These are phyloP conservation scores for Cruciata laevipes DNA, from an alignment of 257 asterid species.

Conservation along the genomic window DNA sequence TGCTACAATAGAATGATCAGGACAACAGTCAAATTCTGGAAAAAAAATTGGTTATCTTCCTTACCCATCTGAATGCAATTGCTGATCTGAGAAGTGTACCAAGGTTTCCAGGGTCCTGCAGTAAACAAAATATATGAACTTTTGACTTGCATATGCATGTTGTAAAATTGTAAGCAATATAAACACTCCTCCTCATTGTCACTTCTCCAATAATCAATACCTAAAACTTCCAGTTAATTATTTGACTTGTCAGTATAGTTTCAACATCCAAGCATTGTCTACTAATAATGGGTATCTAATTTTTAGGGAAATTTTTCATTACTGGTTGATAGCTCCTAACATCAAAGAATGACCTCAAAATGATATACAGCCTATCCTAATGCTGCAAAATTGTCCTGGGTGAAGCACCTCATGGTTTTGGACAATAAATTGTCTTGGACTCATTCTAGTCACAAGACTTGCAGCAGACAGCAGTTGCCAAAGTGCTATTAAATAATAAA, in stretches of 20 bases:
- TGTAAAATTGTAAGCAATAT: constrained; percentile 3
- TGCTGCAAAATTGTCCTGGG: not conserved
- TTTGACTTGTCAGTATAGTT: not conserved
- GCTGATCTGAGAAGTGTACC: constrained; percentile 91
- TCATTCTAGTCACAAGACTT: not conserved
- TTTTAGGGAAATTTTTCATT: not conserved
- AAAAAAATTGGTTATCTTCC: not conserved
- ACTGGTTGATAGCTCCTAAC: not conserved
- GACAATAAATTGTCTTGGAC: not conserved
- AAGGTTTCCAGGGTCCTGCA: constrained; percentile 95
- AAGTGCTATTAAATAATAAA: too few species aligned
- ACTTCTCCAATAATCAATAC: not conserved
- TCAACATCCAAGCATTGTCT: not conserved
- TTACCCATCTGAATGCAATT: constrained; percentile 89
- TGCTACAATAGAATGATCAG: not conserved
- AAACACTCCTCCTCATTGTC: not conserved
- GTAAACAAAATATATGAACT: constrained; percentile 14
- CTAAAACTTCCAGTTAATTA: constrained; percentile 4
- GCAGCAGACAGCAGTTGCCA: not conserved
- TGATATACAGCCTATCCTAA: not conserved
- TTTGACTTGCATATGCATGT: constrained; percentile 2
- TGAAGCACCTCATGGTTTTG: not conserved
- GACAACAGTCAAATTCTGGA: not conserved
- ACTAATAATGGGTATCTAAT: not conserved
- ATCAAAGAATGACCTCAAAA: not conserved